Evolutionary conservation across 495 filamentous ascomycete genomes (phyloP).

Genomic region (Aspergillus bertholletiae): DNA sequence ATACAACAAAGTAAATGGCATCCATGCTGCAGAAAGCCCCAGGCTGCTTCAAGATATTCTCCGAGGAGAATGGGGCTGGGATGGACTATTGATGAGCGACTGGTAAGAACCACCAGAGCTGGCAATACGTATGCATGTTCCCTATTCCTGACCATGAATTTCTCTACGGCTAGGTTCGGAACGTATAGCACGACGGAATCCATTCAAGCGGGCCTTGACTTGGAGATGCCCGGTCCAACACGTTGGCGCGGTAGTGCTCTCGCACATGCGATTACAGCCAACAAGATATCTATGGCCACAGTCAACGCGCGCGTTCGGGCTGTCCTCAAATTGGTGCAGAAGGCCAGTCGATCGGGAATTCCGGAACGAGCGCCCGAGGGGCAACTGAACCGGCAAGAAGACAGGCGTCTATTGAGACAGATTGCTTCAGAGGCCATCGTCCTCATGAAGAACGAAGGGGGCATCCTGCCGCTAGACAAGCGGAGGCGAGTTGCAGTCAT

Average conservation of each 20-base stretch:
- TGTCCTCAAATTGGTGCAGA: slow-evolving; percentile 56
- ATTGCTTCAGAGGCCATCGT: slow-evolving; percentile 66
- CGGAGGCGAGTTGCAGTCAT: slow-evolving; percentile 65
- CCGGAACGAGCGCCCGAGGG: slow-evolving; percentile 51
- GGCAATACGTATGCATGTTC: slow-evolving; percentile 7
- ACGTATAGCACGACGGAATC: slow-evolving; percentile 61
- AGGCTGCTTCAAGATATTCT: slow-evolving; percentile 56
- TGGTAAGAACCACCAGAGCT: slow-evolving; percentile 47
- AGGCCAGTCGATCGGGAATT: slow-evolving; percentile 52
- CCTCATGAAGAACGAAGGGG: slow-evolving; percentile 67
- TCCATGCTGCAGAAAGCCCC: slow-evolving; percentile 61
- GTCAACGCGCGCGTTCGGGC: slow-evolving; percentile 56
- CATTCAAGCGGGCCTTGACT: slow-evolving; percentile 60
- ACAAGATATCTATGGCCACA: slow-evolving; percentile 49
- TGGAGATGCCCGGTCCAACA: slow-evolving; percentile 68
- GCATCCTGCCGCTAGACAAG: slow-evolving; percentile 57
- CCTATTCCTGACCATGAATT: background rate
- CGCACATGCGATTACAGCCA: slow-evolving; percentile 46
- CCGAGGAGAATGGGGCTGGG: slow-evolving; percentile 67
- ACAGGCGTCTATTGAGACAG: slow-evolving; percentile 54
- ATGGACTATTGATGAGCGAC: slow-evolving; percentile 68
- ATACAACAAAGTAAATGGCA: slow-evolving; percentile 74
- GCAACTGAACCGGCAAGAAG: slow-evolving; percentile 57
- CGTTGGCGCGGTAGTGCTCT: slow-evolving; percentile 54
- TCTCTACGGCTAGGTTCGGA: slow-evolving; percentile 37